Percentiles rank a stretch among this genome's conserved stretches.
These are phyloP conservation scores for Pseudozyma sp. DNA, from an alignment of 1,284 basidiomycete genomes.

Conservation along the genomic window DNA sequence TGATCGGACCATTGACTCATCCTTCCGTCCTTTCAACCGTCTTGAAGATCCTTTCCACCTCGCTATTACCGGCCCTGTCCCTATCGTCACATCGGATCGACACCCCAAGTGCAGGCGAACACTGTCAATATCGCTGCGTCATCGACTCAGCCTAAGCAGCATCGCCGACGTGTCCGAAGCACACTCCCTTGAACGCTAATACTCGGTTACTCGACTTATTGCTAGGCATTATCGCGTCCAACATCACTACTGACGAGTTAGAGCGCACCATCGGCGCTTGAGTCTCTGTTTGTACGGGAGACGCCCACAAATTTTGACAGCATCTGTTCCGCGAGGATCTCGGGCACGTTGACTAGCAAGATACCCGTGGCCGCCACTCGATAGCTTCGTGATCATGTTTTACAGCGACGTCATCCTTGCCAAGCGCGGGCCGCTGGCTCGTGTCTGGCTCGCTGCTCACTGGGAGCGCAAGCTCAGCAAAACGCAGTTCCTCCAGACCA, in stretches of 20 bases:
- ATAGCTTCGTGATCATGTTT: constrained; percentile 73
- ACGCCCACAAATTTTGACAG: background rate
- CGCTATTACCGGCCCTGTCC: background rate
- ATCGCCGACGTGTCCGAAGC: background rate
- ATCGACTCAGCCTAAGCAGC: constrained; percentile 5
- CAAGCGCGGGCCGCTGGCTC: constrained; percentile 90
- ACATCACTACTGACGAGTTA: too few relatives aligned
- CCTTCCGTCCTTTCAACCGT: background rate
- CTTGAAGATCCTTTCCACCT: background rate
- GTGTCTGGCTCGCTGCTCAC: constrained; percentile 98
- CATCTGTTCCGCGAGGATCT: too few relatives aligned
- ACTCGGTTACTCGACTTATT: background rate
- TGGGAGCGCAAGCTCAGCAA: constrained; percentile 98
- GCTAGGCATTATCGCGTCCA: too few relatives aligned
- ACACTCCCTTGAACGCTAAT: background rate
- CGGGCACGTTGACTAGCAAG: too few relatives aligned
- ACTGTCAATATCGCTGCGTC: background rate
- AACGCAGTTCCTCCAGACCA: constrained; percentile 89
- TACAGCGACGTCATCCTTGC: constrained; percentile 92
- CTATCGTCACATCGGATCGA: background rate
- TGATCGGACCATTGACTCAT: background rate
- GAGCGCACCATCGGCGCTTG: too few relatives aligned
- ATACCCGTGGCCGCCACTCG: background rate
- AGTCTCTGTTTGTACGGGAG: background rate
- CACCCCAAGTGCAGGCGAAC: background rate